phyloP scores from a whole-genome alignment of 306 rosid genomes.

The Acmispon strigosus region DNA sequence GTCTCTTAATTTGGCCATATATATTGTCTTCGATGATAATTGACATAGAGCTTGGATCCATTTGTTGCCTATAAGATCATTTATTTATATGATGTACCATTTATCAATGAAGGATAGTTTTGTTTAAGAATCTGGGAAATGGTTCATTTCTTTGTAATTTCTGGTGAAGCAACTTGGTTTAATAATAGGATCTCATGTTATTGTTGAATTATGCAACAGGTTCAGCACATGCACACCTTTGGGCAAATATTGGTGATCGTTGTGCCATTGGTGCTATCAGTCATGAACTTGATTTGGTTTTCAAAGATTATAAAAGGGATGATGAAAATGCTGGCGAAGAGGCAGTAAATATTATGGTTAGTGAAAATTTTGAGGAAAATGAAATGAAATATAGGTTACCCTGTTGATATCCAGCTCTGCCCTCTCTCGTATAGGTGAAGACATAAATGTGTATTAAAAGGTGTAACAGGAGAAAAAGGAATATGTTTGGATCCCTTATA shows the following conservation, averaged over 20 bases:
- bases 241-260: constrained; percentile 54
- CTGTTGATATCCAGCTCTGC: constrained; percentile 16
- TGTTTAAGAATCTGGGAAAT: not conserved
- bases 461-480: constrained; percentile 20
- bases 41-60: not conserved
- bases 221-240: constrained; percentile 51
- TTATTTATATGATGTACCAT: not conserved
- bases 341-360: constrained; percentile 44
- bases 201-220: constrained; percentile 38
- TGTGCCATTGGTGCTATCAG: constrained; percentile 59
- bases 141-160: not conserved
- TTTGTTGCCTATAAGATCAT: not conserved
- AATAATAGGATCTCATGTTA: not conserved
- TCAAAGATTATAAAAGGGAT: constrained; percentile 72
- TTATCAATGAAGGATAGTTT: not conserved
- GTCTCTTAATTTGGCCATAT: not conserved
- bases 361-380: constrained; percentile 17
- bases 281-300: constrained; percentile 95
- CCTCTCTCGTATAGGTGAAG: not conserved
- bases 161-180: not conserved
- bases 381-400: constrained; percentile 15
- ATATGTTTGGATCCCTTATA: constrained; percentile 29
- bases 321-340: constrained; percentile 84
- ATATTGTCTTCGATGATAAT: not conserved
- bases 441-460: constrained; percentile 2